phyloP scores from a whole-genome alignment of 441 rosid species.

The Kokia cookei region DNA sequence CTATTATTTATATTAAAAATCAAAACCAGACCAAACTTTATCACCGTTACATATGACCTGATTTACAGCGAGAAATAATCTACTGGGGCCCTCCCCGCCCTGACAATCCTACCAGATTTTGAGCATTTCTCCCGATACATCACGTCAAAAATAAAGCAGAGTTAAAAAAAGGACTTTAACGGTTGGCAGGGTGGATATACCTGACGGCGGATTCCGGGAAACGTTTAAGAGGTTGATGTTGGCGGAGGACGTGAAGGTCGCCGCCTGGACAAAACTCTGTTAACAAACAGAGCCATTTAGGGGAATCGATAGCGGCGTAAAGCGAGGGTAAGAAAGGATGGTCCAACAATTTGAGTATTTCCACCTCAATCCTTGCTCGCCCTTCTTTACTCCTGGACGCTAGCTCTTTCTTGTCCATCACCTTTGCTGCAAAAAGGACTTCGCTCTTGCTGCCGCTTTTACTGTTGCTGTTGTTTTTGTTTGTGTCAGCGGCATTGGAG shows the following conservation, averaged over 20 bases:
- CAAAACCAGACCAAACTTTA: no score
- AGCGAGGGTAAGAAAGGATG: conserved; percentile 89
- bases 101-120: no score
- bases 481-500: conserved; percentile 16
- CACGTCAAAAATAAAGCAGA: conserved; percentile 18
- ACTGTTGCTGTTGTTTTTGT: conserved; percentile 32
- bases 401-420: conserved; percentile 89
- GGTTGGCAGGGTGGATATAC: conserved; percentile 44
- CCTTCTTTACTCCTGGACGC: conserved; percentile 75
- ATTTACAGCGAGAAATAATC: no score
- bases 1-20: no score
- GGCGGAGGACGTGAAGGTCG: conserved; percentile 95
- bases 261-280: conserved; percentile 97
- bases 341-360: conserved; percentile 72
- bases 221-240: conserved; percentile 66
- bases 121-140: conserved; percentile 27
- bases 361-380: conserved; percentile 76
- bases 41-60: no score
- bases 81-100: no score
- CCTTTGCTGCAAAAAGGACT: conserved; percentile 62
- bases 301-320: conserved; percentile 67
- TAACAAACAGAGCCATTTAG: conserved; percentile 72
- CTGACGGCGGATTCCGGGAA: conserved; percentile 88
- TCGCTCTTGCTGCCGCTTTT: conserved; percentile 31
- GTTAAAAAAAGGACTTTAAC: conserved; percentile 30